Evolutionary conservation across 768 basidiomycete genomes (phyloP).

Genomic region (Mycena pura): DNA sequence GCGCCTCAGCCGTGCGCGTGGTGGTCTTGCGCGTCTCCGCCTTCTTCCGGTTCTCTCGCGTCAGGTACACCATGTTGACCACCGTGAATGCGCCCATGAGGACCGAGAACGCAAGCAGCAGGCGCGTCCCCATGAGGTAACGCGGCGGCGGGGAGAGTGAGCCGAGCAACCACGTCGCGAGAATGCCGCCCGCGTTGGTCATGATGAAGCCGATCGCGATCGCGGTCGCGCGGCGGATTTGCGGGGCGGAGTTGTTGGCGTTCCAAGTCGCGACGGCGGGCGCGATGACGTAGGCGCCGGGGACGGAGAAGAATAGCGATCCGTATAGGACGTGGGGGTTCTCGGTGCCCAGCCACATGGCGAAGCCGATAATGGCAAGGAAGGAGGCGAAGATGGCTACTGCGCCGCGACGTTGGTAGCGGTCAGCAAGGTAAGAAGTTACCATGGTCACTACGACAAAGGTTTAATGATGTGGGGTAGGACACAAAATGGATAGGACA

Average conservation of each 20-base stretch:
- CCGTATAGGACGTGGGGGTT: slow-evolving; percentile 46
- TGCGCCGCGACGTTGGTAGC: slow-evolving; percentile 34
- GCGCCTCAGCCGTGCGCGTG: slow-evolving; percentile 42
- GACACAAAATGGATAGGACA: background rate
- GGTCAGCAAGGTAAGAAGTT: slow-evolving; percentile 33
- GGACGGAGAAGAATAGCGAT: slow-evolving; percentile 51
- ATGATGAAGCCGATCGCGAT: slow-evolving; percentile 51
- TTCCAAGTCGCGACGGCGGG: slow-evolving; percentile 54
- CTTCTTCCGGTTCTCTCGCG: slow-evolving; percentile 46
- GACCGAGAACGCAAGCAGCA: slow-evolving; percentile 31
- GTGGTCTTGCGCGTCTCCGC: slow-evolving; percentile 39
- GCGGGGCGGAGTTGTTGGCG: slow-evolving; percentile 58
- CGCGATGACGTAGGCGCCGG: slow-evolving; percentile 47
- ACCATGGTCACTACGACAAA: slow-evolving; percentile 31
- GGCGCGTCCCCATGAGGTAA: slow-evolving; percentile 43
- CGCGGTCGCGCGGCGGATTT: slow-evolving; percentile 53
- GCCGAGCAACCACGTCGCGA: slow-evolving; percentile 51
- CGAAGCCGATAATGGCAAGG: slow-evolving; percentile 44
- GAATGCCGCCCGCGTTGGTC: slow-evolving; percentile 51
- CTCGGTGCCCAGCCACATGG: slow-evolving; percentile 45
- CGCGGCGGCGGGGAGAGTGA: slow-evolving; percentile 43
- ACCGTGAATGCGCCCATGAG: slow-evolving; percentile 31
- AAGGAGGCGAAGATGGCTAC: slow-evolving; percentile 39
- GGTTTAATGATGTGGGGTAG: background rate
- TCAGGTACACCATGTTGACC: slow-evolving; percentile 36